Base-by-base conservation (phyloP, 805 yeast genomes). In the Gaillardinia entomophila region DNA sequence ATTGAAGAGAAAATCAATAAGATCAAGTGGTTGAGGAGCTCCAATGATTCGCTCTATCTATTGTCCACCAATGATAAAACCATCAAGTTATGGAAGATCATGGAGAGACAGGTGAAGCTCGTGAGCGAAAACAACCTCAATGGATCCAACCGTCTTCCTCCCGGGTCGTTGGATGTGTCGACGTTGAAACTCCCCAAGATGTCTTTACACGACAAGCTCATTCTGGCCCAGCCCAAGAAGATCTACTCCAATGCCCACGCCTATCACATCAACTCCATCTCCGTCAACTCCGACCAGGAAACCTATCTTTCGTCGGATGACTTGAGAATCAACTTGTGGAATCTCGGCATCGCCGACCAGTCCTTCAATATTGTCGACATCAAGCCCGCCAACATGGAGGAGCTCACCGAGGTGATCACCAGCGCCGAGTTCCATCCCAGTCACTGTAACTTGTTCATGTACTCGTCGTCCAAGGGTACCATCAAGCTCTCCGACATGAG, bases 301-400 rank as follows among this genome's bases (percentile, higher is more conserved):
- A 92, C 98, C 11, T 92, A 82, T 57, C 73, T 92, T 43, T 76
- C 87, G 35, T 80, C 94, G 30, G 99, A 92, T 63, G 99, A 92
- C 62, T 73, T 92, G 55, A 77, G 99, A 54, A 82, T 92, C 53
- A 92, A 92, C 59, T 66, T 92, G 43, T 92, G 99, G 99, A 89
- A 90, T 59, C 69, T 89, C 45, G 88, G 86, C 34, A 84, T 88
- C 46, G 87, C 96, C 14, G 96, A 90, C 60, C 96, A 90, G 64
- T 77, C 89, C 49, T 92, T 92, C 63, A 94, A 92, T 60, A 92
- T 92, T 44, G 97, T 92, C 37, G 98, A 92, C 62, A 92, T 92
- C 52, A 88, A 94, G 58, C 99, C 99, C 7, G 85, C 88, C 5
- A 88, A 88, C 60, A 94, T 92, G 98, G 99, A 92, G 66, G 99